Conservation (phyloP, 768 basidiomycete species). For the Leucocoprinus sp. region DNA sequence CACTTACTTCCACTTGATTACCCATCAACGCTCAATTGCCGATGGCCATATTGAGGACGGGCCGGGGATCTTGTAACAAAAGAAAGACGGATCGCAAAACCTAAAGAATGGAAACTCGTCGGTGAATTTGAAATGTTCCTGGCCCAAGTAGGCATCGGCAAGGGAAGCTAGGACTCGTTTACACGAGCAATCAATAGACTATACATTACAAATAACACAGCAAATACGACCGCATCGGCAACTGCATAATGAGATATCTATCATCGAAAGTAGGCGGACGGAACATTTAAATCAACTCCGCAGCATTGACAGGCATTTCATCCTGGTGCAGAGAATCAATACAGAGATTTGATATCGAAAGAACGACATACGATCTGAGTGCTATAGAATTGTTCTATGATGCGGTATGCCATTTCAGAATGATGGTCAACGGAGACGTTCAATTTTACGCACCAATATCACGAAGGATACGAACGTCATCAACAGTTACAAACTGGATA, state of each 20-base stretch:
- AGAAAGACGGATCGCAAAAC: not conserved
- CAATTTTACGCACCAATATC: constrained; percentile 70
- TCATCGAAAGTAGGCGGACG: constrained; percentile 3
- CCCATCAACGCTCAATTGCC: not conserved
- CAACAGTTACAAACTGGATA: constrained; percentile 81
- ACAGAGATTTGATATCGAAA: constrained; percentile 9
- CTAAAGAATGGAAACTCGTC: not conserved
- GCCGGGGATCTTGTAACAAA: not conserved
- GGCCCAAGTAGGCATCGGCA: constrained; percentile 1
- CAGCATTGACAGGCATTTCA: constrained; percentile 98
- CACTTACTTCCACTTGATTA: not conserved
- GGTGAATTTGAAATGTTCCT: not conserved
- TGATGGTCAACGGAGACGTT: not conserved
- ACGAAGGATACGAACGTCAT: constrained; percentile 92
- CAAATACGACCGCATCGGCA: not conserved
- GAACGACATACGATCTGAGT: constrained; percentile 73
- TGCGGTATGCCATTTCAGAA: constrained; percentile 12
- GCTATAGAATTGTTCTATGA: constrained; percentile 88
- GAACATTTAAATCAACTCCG: constrained; percentile 75
- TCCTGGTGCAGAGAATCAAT: constrained; percentile 42
- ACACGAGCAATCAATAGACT: not conserved
- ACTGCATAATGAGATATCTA: not conserved
- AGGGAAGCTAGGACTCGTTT: not conserved
- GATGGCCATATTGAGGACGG: not conserved
- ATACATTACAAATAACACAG: constrained; percentile 13